These are phyloP conservation scores for Aureobasidium sp. DNA, from an alignment of 2,329 filamentous ascomycete species.

Conservation along the genomic window DNA sequence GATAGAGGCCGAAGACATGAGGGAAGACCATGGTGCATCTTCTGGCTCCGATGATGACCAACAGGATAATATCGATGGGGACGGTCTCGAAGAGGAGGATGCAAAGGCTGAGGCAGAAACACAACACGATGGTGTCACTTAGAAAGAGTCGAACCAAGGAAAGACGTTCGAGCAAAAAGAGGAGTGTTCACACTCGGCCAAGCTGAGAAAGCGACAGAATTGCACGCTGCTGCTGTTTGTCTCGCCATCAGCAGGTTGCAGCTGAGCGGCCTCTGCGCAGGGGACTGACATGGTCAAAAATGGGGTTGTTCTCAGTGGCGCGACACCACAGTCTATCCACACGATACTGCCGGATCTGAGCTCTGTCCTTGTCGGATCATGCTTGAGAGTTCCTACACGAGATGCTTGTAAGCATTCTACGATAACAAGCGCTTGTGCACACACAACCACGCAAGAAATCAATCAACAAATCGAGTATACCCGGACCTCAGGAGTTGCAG, in stretches of 20 bases:
- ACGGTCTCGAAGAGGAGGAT: background rate
- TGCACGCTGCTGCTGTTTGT: background rate
- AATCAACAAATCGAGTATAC: background rate
- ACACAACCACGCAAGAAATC: background rate
- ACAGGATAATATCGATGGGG: background rate
- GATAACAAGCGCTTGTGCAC: background rate
- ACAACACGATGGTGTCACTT: background rate
- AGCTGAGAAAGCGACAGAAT: background rate
- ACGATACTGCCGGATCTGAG: background rate
- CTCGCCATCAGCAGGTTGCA: background rate
- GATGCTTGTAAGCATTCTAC: background rate
- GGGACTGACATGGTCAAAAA: background rate
- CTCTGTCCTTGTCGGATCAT: background rate
- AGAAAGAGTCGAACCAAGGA: background rate
- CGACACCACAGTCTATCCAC: background rate
- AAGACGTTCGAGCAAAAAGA: background rate
- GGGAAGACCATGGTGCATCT: background rate
- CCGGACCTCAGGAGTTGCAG: background rate
- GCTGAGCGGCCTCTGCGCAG: background rate
- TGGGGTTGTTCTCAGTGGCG: too few species aligned
- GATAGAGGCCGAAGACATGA: slow-evolving; percentile 34
- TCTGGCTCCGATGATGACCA: background rate
- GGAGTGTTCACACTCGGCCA: background rate
- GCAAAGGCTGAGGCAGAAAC: background rate
- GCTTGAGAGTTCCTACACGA: too few species aligned